Evolutionary conservation across 2,329 filamentous ascomycete species (phyloP).

Genomic region (Alternaria brassicicola): DNA sequence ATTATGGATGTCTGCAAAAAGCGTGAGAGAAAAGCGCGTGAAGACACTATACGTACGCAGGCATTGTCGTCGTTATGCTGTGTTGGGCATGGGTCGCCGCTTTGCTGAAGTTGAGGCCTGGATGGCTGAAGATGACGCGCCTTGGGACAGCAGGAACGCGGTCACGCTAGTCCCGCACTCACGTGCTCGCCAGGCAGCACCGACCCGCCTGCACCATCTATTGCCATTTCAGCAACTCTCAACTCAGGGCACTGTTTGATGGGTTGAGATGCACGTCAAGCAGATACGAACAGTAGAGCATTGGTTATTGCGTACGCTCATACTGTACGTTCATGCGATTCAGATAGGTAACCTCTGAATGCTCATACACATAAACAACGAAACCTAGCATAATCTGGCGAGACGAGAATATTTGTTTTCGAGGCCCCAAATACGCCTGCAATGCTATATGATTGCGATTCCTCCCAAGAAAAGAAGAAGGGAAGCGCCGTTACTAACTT

Average conservation of each 20-base stretch:
- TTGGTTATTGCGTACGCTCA: background rate
- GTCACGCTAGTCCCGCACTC: slow-evolving; percentile 22
- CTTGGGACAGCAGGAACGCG: slow-evolving; percentile 30
- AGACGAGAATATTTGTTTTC: background rate
- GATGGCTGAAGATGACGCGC: slow-evolving; percentile 43
- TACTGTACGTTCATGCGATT: background rate
- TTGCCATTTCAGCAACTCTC: background rate
- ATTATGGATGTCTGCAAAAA: background rate
- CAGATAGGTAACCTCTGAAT: background rate
- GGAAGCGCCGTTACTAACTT: background rate
- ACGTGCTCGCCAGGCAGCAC: slow-evolving; percentile 16
- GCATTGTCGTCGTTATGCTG: slow-evolving; percentile 37
- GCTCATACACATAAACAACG: background rate
- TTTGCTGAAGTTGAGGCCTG: slow-evolving; percentile 31
- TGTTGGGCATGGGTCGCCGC: slow-evolving; percentile 33
- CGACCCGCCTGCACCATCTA: background rate
- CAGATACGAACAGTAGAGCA: background rate
- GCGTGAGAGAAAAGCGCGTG: background rate
- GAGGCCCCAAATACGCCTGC: background rate
- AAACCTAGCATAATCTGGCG: background rate
- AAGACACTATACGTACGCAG: slow-evolving; percentile 39
- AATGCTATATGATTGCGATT: background rate
- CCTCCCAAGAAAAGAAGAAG: background rate
- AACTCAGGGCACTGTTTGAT: background rate
- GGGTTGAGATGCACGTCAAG: background rate